These are phyloP conservation scores for Ustilago vetiveriae DNA, from an alignment of 1,284 basidiomycete species.

Conservation along the genomic window DNA sequence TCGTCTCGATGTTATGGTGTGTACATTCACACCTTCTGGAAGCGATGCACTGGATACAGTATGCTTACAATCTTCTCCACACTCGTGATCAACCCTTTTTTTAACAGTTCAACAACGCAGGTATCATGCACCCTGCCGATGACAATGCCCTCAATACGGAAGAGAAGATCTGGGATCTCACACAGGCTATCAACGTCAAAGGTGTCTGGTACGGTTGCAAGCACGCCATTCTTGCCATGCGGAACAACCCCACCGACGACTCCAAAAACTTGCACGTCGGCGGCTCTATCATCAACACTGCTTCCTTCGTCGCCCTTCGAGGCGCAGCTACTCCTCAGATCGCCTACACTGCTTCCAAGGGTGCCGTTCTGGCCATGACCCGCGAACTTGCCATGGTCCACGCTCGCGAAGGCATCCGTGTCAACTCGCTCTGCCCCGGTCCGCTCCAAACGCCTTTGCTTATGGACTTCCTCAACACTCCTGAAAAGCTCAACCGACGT, in stretches of 20 bases:
- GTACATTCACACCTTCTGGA: background rate
- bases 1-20: conserved; percentile 82
- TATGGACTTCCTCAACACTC: conserved; percentile 98
- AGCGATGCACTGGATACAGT: too few relatives aligned
- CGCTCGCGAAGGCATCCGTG: conserved; percentile 90
- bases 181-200: conserved; percentile 91
- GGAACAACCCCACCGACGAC: conserved; percentile 80
- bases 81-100: too few relatives aligned
- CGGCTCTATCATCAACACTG: conserved; percentile 96
- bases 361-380: conserved; percentile 96
- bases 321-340: conserved; percentile 95
- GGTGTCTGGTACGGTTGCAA: conserved; percentile 98
- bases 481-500: conserved; percentile 90
- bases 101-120: conserved; percentile 70
- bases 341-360: conserved; percentile 78
- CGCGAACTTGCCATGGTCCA: conserved; percentile 97
- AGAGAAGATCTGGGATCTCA: conserved; percentile 82
- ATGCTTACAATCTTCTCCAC: too few relatives aligned
- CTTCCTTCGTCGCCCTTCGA: conserved; percentile 90
- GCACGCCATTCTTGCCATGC: conserved; percentile 94
- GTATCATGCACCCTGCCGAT: conserved; percentile 93
- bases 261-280: conserved; percentile 81
- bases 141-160: conserved; percentile 94
- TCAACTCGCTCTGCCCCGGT: conserved; percentile 94
- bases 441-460: conserved; percentile 75